phyloP scores from a whole-genome alignment of 768 basidiomycete species.

The Boletus eberwhitei region DNA sequence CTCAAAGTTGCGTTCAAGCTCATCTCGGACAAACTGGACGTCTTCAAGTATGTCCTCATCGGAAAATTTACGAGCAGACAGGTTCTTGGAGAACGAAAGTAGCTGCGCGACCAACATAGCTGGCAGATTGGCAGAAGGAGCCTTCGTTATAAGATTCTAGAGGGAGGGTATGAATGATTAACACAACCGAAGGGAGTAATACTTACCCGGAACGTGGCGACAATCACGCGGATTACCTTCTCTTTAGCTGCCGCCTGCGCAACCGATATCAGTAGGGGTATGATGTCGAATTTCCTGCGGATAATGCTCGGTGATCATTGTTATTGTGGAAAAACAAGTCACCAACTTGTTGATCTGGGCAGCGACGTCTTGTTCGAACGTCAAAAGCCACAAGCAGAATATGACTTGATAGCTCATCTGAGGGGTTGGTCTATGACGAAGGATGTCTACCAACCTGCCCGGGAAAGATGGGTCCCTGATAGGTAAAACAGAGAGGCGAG shows the following conservation, averaged over 20 bases:
- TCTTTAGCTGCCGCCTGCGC: conserved; percentile 93
- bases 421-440: conserved; percentile 77
- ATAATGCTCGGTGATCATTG: background rate
- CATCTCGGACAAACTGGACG: conserved; percentile 80
- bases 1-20: conserved; percentile 80
- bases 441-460: conserved; percentile 73
- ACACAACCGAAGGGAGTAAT: background rate
- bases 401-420: conserved; percentile 96
- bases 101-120: conserved; percentile 89
- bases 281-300: conserved; percentile 80
- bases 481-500: background rate
- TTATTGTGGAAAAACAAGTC: background rate
- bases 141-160: conserved; percentile 87
- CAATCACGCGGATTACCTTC: conserved; percentile 90
- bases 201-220: conserved; percentile 84
- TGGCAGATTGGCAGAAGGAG: conserved; percentile 83
- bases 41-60: conserved; percentile 96
- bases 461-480: background rate
- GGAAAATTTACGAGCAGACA: conserved; percentile 82
- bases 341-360: conserved; percentile 83
- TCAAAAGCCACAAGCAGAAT: conserved; percentile 91
- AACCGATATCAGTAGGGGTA: conserved; percentile 77
- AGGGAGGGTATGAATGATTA: background rate
- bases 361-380: conserved; percentile 85
- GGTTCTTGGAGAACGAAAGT: conserved; percentile 82